Percentiles rank a stretch among this genome's conserved stretches.
Conservation (phyloP, 768 basidiomycete species). For the Boletales sp. region DNA sequence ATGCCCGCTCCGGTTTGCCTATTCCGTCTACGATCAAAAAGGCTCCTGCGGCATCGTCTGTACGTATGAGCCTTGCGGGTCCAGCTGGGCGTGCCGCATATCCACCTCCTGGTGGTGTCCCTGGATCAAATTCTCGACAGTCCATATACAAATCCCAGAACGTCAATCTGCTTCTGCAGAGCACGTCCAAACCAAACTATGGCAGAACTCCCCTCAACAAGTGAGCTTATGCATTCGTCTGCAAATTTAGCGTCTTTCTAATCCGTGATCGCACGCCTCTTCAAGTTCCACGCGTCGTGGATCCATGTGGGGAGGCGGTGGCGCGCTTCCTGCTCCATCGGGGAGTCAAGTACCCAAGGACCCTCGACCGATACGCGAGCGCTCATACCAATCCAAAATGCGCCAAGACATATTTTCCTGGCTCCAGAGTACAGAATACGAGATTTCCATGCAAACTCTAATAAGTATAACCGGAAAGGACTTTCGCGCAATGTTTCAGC, state of each 20-base stretch:
- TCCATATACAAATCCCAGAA: slow-evolving; percentile 70
- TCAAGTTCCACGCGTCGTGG: slow-evolving; percentile 67
- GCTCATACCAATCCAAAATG: slow-evolving; percentile 69
- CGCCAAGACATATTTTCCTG: slow-evolving; percentile 73
- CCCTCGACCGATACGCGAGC: slow-evolving; percentile 72
- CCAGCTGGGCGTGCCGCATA: slow-evolving; percentile 63
- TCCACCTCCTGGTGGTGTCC: slow-evolving; percentile 33
- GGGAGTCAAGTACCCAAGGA: slow-evolving; percentile 64
- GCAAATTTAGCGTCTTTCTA: slow-evolving; percentile 1
- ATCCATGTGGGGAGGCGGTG: slow-evolving; percentile 66
- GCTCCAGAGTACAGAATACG: slow-evolving; percentile 61
- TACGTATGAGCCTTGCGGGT: slow-evolving; percentile 71
- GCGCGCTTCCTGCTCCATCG: slow-evolving; percentile 42
- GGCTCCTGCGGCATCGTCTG: slow-evolving; percentile 41
- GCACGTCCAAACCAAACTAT: slow-evolving; percentile 60
- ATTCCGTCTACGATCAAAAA: slow-evolving; percentile 76
- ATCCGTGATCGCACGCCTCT: not conserved
- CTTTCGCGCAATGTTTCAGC: slow-evolving; percentile 81
- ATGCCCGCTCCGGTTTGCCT: slow-evolving; percentile 63
- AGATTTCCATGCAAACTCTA: slow-evolving; percentile 65
- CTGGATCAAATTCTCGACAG: slow-evolving; percentile 56
- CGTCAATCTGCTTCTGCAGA: slow-evolving; percentile 63
- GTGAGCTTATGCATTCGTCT: slow-evolving; percentile 33
- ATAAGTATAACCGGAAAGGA: slow-evolving; percentile 82
- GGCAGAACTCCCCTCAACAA: slow-evolving; percentile 74